Evolutionary conservation across 805 yeast species (phyloP).

Genomic region (Yamadazyma ubonensis): DNA sequence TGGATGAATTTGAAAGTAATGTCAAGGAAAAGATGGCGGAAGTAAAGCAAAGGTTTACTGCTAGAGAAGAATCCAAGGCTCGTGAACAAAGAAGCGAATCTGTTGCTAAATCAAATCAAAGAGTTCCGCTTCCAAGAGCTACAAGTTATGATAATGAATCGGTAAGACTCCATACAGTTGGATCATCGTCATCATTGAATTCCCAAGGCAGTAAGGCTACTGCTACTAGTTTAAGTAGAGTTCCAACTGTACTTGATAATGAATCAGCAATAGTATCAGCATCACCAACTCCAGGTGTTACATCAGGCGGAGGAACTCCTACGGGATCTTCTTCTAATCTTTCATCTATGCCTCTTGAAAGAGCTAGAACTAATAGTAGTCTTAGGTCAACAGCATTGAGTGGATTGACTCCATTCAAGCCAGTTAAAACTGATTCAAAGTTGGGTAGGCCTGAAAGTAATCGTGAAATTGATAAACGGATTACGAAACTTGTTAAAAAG

Average conservation of each 20-base stretch:
- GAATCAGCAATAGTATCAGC: background rate
- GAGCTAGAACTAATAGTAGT: slow-evolving; percentile 18
- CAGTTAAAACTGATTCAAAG: slow-evolving; percentile 16
- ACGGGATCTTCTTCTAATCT: slow-evolving; percentile 3
- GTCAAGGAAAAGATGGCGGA: slow-evolving; percentile 25
- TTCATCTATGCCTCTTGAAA: slow-evolving; percentile 11
- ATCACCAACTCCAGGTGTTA: background rate
- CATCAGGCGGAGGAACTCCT: slow-evolving; percentile 1
- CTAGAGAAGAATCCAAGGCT: slow-evolving; percentile 8
- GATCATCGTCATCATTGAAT: slow-evolving; percentile 15
- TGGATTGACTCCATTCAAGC: slow-evolving; percentile 32
- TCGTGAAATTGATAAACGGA: slow-evolving; percentile 32
- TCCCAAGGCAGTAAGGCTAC: slow-evolving; percentile 12
- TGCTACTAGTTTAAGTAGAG: slow-evolving; percentile 5
- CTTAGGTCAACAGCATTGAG: slow-evolving; percentile 20
- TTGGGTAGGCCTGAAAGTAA: slow-evolving; percentile 17
- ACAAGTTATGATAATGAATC: slow-evolving; percentile 10
- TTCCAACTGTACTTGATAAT: slow-evolving; percentile 3
- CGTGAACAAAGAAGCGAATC: background rate
- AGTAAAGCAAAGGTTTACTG: slow-evolving; percentile 18
- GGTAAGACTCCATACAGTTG: slow-evolving; percentile 10
- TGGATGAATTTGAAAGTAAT: slow-evolving; percentile 31
- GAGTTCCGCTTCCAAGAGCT: slow-evolving; percentile 8
- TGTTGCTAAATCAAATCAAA: slow-evolving; percentile 1
- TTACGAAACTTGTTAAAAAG: slow-evolving; percentile 30